Evolutionary conservation across 169 alveolate genomes (phyloP).

Genomic region (Sarcocystis neurona): DNA sequence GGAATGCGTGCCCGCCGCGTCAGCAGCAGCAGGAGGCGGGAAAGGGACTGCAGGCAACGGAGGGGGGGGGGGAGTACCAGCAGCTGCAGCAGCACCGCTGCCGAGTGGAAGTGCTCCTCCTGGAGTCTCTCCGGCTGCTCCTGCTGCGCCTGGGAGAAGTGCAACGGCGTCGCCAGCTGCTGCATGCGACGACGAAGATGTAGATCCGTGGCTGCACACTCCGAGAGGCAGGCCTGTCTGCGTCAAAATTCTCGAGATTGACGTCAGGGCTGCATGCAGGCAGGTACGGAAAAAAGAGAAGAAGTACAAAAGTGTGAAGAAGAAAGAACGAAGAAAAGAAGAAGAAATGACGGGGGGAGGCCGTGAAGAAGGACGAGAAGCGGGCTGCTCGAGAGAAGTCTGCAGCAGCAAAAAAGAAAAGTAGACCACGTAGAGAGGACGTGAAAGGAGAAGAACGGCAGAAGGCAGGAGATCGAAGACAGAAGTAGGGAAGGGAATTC

Average conservation of each 20-base stretch:
- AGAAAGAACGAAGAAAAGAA: too few relatives aligned
- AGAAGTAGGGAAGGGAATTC: too few relatives aligned
- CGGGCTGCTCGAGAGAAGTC: too few relatives aligned
- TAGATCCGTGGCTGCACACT: slow-evolving; percentile 43
- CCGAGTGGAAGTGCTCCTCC: background rate
- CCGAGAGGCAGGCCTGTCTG: slow-evolving; percentile 34
- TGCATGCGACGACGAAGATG: background rate
- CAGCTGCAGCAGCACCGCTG: background rate
- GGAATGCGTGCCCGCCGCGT: too few relatives aligned
- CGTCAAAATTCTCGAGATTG: background rate
- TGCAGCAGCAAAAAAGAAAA: too few relatives aligned
- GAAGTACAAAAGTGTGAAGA: background rate
- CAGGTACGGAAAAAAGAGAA: background rate
- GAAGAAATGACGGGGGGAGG: too few relatives aligned
- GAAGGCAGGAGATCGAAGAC: too few relatives aligned
- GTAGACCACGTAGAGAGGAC: too few relatives aligned
- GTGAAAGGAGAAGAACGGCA: too few relatives aligned
- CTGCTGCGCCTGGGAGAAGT: background rate
- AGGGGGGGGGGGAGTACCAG: background rate
- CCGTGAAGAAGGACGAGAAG: too few relatives aligned
- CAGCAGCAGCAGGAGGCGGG: background rate
- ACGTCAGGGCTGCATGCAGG: slow-evolving; percentile 14
- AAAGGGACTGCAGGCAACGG: background rate
- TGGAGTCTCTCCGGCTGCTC: background rate
- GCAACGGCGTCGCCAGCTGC: background rate